Percentiles rank a stretch among this genome's conserved stretches.
Conservation (phyloP, 805 yeast genomes). For the Candida hungchunana region DNA sequence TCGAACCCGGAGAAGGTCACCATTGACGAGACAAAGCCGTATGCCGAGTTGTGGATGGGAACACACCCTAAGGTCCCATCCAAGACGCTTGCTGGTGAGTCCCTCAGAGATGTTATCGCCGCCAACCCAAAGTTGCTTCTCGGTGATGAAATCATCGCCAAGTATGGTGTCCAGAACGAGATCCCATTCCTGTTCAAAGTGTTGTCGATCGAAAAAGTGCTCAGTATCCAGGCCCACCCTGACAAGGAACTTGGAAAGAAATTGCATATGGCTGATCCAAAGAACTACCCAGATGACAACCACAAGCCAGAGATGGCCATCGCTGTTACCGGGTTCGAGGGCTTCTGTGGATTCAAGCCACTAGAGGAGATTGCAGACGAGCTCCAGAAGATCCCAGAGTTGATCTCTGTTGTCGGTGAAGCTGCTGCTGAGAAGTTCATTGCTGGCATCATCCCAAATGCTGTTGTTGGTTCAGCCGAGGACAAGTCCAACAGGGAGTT, state of each 20-base stretch:
- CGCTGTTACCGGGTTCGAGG: conserved; percentile 94
- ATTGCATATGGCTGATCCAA: conserved; percentile 79
- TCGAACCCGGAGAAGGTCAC: conserved; percentile 53
- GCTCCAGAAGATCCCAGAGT: conserved; percentile 72
- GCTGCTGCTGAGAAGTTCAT: conserved; percentile 53
- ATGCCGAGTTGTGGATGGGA: conserved; percentile 99
- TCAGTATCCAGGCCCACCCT: conserved; percentile 97
- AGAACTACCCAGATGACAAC: conserved; percentile 94
- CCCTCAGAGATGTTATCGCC: conserved; percentile 65
- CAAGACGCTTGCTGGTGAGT: conserved; percentile 44
- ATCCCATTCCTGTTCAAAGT: conserved; percentile 94
- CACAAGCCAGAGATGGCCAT: conserved; percentile 99
- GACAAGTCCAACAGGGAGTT: conserved; percentile 58
- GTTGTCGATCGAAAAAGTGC: conserved; percentile 85
- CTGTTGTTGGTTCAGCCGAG: conserved; percentile 41
- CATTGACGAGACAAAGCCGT: conserved; percentile 75
- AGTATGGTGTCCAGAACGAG: conserved; percentile 66
- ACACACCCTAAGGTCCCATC: conserved; percentile 94
- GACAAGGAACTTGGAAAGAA: conserved; percentile 79
- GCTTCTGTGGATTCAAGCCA: conserved; percentile 97
- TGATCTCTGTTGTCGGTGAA: conserved; percentile 63
- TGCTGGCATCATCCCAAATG: conserved; percentile 39
- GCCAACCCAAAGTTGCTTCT: conserved; percentile 54
- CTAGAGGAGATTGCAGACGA: conserved; percentile 68
- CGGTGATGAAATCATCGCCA: conserved; percentile 52